Evolutionary conservation across 768 basidiomycete species (phyloP).

Genomic region (Tylopilus felleus): DNA sequence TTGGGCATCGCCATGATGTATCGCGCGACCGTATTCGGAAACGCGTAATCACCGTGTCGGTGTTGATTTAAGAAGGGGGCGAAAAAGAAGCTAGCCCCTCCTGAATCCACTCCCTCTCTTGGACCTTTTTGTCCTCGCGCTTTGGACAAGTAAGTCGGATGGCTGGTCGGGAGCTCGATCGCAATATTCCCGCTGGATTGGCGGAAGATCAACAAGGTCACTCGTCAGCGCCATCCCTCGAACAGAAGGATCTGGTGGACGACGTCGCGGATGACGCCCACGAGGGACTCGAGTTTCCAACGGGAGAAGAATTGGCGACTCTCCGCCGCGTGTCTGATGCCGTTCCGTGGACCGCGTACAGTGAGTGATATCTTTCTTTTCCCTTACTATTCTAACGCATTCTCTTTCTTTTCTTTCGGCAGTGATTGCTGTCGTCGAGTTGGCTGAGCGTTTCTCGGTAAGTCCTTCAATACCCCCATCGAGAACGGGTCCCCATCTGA

Average conservation of each 20-base stretch:
- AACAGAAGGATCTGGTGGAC: slow-evolving; percentile 23
- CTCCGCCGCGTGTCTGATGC: slow-evolving; percentile 59
- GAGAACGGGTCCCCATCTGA: neutral
- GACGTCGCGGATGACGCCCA: slow-evolving; percentile 36
- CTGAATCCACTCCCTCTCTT: neutral
- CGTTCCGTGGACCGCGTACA: slow-evolving; percentile 56
- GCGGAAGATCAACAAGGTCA: slow-evolving; percentile 8
- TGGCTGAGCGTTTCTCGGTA: slow-evolving; percentile 74
- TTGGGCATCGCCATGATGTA: neutral
- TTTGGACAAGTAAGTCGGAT: slow-evolving; percentile 3
- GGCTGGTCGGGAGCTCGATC: slow-evolving; percentile 10
- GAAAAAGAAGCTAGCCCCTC: neutral
- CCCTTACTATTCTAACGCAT: neutral
- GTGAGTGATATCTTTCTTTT: slow-evolving; percentile 1
- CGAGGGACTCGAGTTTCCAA: slow-evolving; percentile 61
- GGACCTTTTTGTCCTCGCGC: neutral
- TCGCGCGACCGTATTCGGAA: neutral
- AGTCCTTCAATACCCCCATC: slow-evolving; percentile 10
- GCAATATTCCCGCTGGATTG: slow-evolving; percentile 8
- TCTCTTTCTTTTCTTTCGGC: neutral
- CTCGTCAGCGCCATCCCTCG: slow-evolving; percentile 5
- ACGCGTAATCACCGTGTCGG: neutral
- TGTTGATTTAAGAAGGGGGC: slow-evolving; percentile 6
- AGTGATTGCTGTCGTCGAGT: slow-evolving; percentile 67
- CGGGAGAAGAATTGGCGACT: slow-evolving; percentile 55